Percentiles rank a stretch among this genome's conserved stretches.
Evolutionary conservation across 306 rosid species (phyloP).

Genomic region (Glycine latifolia): DNA sequence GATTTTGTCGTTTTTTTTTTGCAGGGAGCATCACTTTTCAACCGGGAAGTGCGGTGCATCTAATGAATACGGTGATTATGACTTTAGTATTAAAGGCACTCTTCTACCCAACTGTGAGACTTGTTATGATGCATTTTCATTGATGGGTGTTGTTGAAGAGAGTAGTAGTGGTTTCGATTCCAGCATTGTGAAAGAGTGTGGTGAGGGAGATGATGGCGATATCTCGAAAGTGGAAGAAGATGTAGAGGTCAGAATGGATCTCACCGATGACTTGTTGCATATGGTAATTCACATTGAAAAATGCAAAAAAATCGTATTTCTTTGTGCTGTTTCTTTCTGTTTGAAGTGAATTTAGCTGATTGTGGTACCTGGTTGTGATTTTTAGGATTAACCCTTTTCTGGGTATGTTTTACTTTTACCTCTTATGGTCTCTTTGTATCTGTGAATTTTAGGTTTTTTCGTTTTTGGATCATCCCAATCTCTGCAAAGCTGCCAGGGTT

Average conservation of each 20-base stretch:
- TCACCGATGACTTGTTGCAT: constrained; percentile 93
- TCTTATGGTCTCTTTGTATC: constrained; percentile 14
- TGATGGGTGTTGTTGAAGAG: constrained; percentile 53
- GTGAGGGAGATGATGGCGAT: constrained; percentile 51
- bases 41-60: constrained; percentile 60
- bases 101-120: constrained; percentile 48
- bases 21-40: constrained; percentile 69
- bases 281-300: constrained; percentile 63
- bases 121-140: constrained; percentile 57
- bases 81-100: constrained; percentile 51
- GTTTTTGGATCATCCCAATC: constrained; percentile 88
- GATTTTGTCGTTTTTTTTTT: constrained; percentile 25
- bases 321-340: not conserved
- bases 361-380: constrained; percentile 8
- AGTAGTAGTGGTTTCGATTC: constrained; percentile 50
- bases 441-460: constrained; percentile 79
- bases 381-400: not conserved
- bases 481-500: constrained; percentile 92
- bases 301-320: constrained; percentile 22
- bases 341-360: constrained; percentile 23
- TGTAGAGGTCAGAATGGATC: constrained; percentile 88
- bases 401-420: not conserved
- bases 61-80: constrained; percentile 57
- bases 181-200: constrained; percentile 59
- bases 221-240: constrained; percentile 67